Evolutionary conservation across 257 asterid genomes (phyloP).

Genomic region (Capsicum chinense): DNA sequence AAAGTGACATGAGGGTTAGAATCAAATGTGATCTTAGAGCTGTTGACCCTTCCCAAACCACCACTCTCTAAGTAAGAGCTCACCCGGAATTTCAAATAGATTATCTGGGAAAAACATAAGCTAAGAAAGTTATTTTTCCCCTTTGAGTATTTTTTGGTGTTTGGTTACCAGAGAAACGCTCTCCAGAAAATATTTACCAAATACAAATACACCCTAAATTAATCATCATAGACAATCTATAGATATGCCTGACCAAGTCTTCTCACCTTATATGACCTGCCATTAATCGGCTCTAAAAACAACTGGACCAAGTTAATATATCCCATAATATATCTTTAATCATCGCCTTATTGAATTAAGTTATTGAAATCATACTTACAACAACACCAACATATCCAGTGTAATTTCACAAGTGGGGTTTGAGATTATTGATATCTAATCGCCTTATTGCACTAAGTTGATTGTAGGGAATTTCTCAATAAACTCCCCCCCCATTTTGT

Average conservation of each 20-base stretch:
- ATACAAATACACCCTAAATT: not conserved
- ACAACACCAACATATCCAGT: no score
- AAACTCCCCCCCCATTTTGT: no score
- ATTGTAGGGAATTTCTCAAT: no score
- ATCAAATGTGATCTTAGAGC: no score
- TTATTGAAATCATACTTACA: not conserved
- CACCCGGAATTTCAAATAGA: not conserved
- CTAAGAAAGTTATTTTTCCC: not conserved
- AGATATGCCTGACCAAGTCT: not conserved
- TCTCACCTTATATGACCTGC: not conserved
- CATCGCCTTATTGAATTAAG: not conserved
- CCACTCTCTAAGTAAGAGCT: no score
- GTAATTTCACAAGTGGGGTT: no score
- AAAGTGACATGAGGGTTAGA: no score
- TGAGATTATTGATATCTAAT: no score
- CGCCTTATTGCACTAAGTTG: no score
- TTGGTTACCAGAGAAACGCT: not conserved
- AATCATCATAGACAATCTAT: not conserved
- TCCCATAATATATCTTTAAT: not conserved
- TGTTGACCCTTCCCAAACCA: no score
- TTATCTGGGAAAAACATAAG: not conserved
- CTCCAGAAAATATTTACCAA: not conserved
- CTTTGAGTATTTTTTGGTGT: not conserved
- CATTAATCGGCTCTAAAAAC: not conserved
- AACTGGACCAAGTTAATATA: not conserved